Conservation (phyloP, 257 asterid genomes). For the Solanum chaucha region DNA sequence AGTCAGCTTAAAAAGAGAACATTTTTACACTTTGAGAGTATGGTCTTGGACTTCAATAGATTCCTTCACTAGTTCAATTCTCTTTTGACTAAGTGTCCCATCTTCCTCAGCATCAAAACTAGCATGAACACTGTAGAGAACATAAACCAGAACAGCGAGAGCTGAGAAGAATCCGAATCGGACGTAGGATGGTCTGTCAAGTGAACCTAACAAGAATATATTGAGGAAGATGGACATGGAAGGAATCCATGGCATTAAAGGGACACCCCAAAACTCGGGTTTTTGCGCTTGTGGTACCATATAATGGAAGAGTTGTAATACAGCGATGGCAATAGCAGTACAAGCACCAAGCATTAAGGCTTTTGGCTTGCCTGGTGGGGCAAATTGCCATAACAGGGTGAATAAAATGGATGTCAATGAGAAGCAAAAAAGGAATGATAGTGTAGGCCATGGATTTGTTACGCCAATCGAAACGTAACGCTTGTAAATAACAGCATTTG, state of each 20-base stretch:
- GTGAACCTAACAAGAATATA: constrained; percentile 74
- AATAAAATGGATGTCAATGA: constrained; percentile 56
- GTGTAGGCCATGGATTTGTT: constrained; percentile 73
- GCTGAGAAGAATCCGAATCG: constrained; percentile 77
- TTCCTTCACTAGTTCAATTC: constrained; percentile 38
- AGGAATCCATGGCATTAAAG: constrained; percentile 96
- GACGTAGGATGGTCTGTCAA: constrained; percentile 49
- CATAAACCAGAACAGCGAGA: constrained; percentile 47
- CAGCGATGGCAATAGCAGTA: constrained; percentile 33
- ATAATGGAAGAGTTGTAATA: constrained; percentile 43
- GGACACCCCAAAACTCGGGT: constrained; percentile 97
- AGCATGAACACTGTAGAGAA: constrained; percentile 76
- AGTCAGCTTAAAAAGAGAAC: constrained; percentile 3
- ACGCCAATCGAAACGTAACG: constrained; percentile 55
- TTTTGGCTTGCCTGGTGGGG: constrained; percentile 57
- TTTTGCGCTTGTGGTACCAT: constrained; percentile 65
- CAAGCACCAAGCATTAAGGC: constrained; percentile 59
- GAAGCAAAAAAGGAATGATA: constrained; percentile 46
- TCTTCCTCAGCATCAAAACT: constrained; percentile 86
- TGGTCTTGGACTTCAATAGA: constrained; percentile 38
- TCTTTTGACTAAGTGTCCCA: constrained; percentile 46
- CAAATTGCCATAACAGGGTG: constrained; percentile 53
- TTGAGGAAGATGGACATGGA: constrained; percentile 73
- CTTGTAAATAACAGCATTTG: constrained; percentile 78
- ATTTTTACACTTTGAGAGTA: constrained; percentile 29